phyloP scores from a whole-genome alignment of 768 basidiomycete species.

The Pholiota molesta region DNA sequence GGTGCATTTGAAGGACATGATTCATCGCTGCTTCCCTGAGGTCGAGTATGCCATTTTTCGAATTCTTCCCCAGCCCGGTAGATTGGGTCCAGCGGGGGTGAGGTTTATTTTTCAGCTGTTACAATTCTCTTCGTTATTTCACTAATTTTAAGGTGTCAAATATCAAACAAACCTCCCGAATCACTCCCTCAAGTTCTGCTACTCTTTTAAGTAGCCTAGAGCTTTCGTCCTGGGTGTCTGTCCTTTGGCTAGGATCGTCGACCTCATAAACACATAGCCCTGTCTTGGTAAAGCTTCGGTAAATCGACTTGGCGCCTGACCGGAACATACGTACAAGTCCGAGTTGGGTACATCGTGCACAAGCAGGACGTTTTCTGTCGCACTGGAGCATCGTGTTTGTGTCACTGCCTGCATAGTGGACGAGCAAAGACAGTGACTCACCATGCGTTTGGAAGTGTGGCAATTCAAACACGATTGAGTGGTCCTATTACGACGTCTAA shows the following conservation, averaged over 20 bases:
- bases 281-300: constrained; percentile 46
- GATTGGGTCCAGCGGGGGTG: constrained; percentile 66
- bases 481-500: constrained; percentile 66
- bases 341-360: constrained; percentile 53
- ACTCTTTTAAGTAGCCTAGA: constrained; percentile 71
- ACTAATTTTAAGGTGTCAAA: constrained; percentile 34
- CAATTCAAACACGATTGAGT: constrained; percentile 77
- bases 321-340: constrained; percentile 39
- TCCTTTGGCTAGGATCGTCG: constrained; percentile 68
- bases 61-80: constrained; percentile 39
- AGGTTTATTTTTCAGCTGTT: constrained; percentile 72
- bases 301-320: background rate
- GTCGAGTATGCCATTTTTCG: constrained; percentile 29
- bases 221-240: constrained; percentile 60
- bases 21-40: constrained; percentile 25
- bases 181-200: constrained; percentile 82
- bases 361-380: constrained; percentile 52
- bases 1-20: constrained; percentile 28
- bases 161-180: constrained; percentile 61
- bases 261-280: constrained; percentile 86
- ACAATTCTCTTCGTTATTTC: constrained; percentile 3
- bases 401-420: background rate
- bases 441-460: constrained; percentile 76
- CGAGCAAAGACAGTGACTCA: constrained; percentile 27
- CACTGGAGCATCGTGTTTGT: constrained; percentile 32